A percentile compares a stretch with the other conserved stretches of the same genome.
phyloP scores from a whole-genome alignment of 176 grass and related monocot species.

The Oryza glumipatula region DNA sequence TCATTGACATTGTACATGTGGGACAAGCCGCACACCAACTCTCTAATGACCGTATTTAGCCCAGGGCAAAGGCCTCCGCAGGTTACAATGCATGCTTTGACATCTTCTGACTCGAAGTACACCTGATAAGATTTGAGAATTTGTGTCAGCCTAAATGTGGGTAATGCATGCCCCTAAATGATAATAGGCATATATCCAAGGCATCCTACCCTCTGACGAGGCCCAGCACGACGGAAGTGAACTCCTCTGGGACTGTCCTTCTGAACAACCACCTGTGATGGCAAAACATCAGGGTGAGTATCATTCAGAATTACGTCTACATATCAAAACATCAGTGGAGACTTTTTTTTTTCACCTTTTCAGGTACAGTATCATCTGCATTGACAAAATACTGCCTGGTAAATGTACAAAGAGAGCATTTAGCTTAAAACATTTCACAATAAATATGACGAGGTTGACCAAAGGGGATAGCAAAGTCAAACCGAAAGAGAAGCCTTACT shows the following conservation, averaged over 20 bases:
- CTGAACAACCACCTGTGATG: constrained; percentile 69
- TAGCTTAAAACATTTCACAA: constrained; percentile 29
- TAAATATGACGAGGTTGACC: background rate
- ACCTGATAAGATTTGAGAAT: constrained; percentile 54
- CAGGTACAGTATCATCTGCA: constrained; percentile 85
- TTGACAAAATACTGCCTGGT: constrained; percentile 95
- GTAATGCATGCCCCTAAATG: constrained; percentile 16
- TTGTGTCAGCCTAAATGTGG: constrained; percentile 22
- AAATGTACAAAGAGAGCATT: constrained; percentile 34
- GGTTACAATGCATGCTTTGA: constrained; percentile 91
- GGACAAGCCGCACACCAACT: constrained; percentile 90
- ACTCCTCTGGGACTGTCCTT: constrained; percentile 72
- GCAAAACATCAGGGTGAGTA: constrained; percentile 9
- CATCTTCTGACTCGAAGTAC: constrained; percentile 86
- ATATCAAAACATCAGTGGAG: background rate
- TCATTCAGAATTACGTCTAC: constrained; percentile 19
- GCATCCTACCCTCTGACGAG: constrained; percentile 78
- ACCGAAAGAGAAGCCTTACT: constrained; percentile 60
- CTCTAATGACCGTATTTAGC: constrained; percentile 97
- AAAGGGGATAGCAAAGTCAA: constrained; percentile 3
- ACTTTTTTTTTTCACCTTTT: constrained; percentile 61
- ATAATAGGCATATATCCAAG: constrained; percentile 2
- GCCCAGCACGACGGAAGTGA: constrained; percentile 94
- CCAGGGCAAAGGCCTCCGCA: constrained; percentile 98
- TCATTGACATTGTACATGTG: constrained; percentile 86